These are phyloP conservation scores for Phytophthora crassamura DNA, from an alignment of 352 stramenopile species.

Conservation along the genomic window DNA sequence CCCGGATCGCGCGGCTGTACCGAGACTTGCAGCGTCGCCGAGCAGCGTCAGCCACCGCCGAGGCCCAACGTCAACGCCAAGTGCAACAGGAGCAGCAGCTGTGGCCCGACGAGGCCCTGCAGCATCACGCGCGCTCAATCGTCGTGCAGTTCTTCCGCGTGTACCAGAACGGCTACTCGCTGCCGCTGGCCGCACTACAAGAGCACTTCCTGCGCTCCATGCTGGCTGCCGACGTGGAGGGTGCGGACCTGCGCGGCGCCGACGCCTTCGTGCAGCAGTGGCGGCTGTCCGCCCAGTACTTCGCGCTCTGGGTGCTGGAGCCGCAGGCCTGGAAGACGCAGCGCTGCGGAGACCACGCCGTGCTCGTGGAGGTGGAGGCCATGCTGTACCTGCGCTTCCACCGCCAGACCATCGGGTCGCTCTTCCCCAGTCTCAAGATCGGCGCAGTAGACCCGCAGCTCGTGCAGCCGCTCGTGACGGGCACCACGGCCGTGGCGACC, in stretches of 20 bases:
- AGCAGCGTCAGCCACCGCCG: slow-evolving; percentile 1
- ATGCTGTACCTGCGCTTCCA: slow-evolving; percentile 42
- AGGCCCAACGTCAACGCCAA: slow-evolving; percentile 18
- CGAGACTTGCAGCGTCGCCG: slow-evolving; percentile 24
- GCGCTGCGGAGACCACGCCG: slow-evolving; percentile 22
- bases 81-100: slow-evolving; percentile 5
- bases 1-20: slow-evolving; percentile 36
- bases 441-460: slow-evolving; percentile 17
- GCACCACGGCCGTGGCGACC: slow-evolving; percentile 23
- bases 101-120: slow-evolving; percentile 13
- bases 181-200: slow-evolving; percentile 17
- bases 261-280: slow-evolving; percentile 45
- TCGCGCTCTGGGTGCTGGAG: slow-evolving; percentile 28
- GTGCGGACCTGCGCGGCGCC: slow-evolving; percentile 19
- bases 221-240: slow-evolving; percentile 33
- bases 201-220: slow-evolving; percentile 39
- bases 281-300: slow-evolving; percentile 34
- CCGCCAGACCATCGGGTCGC: slow-evolving; percentile 22
- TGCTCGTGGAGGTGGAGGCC: slow-evolving; percentile 36
- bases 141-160: slow-evolving; percentile 42
- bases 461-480: slow-evolving; percentile 28
- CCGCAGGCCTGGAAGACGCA: slow-evolving; percentile 34
- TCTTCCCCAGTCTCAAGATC: slow-evolving; percentile 40
- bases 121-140: slow-evolving; percentile 26
- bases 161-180: slow-evolving; percentile 40